A percentile compares a stretch with the other conserved stretches of the same genome.
Evolutionary conservation across 192 early-diverging fungal species (phyloP).

Genomic region (Entophlyctis luteolus): DNA sequence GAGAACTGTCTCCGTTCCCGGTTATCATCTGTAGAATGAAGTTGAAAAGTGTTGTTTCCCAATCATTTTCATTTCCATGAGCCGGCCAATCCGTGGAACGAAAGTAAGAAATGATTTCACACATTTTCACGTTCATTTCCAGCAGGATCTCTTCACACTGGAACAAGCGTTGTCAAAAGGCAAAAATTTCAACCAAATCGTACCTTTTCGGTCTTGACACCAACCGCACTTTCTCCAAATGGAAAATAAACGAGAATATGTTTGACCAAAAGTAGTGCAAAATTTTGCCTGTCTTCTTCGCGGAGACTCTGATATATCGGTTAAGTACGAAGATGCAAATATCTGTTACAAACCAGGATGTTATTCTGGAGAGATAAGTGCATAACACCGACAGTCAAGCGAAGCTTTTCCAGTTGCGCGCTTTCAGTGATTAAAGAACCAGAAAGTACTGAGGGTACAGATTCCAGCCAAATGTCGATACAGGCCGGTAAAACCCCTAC

Average conservation of each 20-base stretch:
- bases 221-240: conserved; percentile 14
- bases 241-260: conserved; percentile 16
- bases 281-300: background rate
- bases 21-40: conserved; percentile 1
- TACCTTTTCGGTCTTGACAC: conserved; percentile 11
- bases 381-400: background rate
- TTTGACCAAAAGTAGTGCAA: background rate
- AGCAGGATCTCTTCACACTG: conserved; percentile 15
- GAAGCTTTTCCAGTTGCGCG: background rate
- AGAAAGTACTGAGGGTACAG: background rate
- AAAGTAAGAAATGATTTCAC: conserved; percentile 7
- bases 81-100: background rate
- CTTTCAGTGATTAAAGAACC: conserved; percentile 7
- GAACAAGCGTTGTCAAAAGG: background rate
- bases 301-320: background rate
- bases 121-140: conserved; percentile 19
- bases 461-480: conserved; percentile 11
- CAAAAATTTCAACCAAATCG: background rate
- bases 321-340: background rate
- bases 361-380: background rate
- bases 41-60: conserved; percentile 1
- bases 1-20: background rate
- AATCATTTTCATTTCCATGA: background rate
- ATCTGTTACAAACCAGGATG: background rate
- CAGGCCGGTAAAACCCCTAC: conserved; percentile 4